Base-by-base conservation (phyloP, 306 rosid species). In the Prunus mira region DNA sequence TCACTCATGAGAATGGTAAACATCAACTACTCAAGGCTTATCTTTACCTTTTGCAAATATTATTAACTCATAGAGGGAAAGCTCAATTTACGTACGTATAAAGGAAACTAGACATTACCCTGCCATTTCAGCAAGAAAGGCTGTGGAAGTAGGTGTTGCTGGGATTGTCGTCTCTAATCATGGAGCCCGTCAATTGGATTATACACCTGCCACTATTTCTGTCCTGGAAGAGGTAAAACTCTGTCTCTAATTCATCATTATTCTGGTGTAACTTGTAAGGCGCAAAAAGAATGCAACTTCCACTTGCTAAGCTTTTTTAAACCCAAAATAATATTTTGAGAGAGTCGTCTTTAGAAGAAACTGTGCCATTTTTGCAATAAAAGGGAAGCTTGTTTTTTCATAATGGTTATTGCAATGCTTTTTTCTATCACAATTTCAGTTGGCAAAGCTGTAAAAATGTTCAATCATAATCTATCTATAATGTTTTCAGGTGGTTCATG, bases 1-100 rank as follows among this genome's bases (percentile, higher is more conserved):
- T 85, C 54, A 79, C 86, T 73, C 78, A 54, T 51, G 89, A 80
- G 77, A 84, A 85, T 82, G 89, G 89, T 85, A 82, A 47, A 38
- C 54, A 14, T 70, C 62, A 30, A 51, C 63, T 10, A 14, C 18
- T 19, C n/a, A 32, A 27, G 34, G 58, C 32, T 47, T 13, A 10
- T 38, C 43, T 38, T 7, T 38, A 38, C 2, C 43, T 38, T 38
- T 38, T 7, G 43, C 9, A 38, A 38, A 38, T 38, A 38, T 38
- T 38, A 38, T 38, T 38, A 38, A 38, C 43, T 38, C 43, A 7
- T 38, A 7, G 9, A 38, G 43, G 9, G 43, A 38, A 7, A 6
- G 43, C 2, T 38, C 43, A 38, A 38, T 38, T 38, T 38, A 6
- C 43, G 0, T 38, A 6, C 43, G 0, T 38, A 38, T 38, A 38